A percentile compares a stretch with the other conserved stretches of the same genome.
Conservation (phyloP, 345 rosid species). For the Eucalyptus tenuipes region DNA sequence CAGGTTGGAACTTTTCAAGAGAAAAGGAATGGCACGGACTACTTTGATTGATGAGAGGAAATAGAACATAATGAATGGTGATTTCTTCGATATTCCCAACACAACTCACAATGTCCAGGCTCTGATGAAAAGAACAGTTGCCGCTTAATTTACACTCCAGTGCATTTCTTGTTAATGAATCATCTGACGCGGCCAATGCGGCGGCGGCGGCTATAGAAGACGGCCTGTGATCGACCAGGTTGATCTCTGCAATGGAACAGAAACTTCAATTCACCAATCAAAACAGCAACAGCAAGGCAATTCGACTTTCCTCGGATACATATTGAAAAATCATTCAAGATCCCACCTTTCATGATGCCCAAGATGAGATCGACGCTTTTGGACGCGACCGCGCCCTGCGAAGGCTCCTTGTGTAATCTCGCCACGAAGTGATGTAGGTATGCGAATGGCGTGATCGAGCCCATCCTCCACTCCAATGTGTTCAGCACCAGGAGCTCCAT, state of each 20-base stretch:
- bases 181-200: conserved; percentile 20
- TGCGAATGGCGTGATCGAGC: conserved; percentile 33
- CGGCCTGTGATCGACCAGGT: conserved; percentile 28
- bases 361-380: conserved; percentile 11
- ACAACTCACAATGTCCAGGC: conserved; percentile 44
- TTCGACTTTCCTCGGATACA: neutral
- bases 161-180: conserved; percentile 15
- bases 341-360: conserved; percentile 21
- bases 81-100: neutral
- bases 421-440: conserved; percentile 26
- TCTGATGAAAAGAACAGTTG: conserved; percentile 2
- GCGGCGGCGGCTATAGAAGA: conserved; percentile 49
- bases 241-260: conserved; percentile 16
- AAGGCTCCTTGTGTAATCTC: conserved; percentile 11
- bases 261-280: neutral
- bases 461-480: conserved; percentile 52
- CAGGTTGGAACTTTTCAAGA: neutral
- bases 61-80: neutral
- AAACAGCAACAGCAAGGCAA: neutral
- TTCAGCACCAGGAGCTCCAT: conserved; percentile 62
- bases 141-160: conserved; percentile 22
- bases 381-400: neutral
- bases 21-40: neutral
- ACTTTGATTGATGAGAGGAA: neutral
- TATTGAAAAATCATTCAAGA: neutral